Base-by-base conservation (phyloP, 1,284 basidiomycete species). In the Rhodotorula mucilaginosa region DNA sequence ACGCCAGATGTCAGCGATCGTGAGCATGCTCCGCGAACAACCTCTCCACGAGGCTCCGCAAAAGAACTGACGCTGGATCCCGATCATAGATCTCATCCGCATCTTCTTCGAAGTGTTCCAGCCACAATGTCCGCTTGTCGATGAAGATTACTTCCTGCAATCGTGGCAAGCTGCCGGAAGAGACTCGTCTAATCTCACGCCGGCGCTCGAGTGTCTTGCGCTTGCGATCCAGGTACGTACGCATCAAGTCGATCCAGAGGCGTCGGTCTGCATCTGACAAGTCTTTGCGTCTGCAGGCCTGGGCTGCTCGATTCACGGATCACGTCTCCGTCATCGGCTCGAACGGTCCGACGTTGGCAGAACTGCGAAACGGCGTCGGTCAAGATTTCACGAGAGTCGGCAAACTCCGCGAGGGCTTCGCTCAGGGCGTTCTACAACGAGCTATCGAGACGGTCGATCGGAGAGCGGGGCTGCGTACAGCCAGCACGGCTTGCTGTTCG, bases 371-470 rank as follows among this genome's bases (percentile, higher is more conserved):
- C n/a, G 63, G 63, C 29, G 49, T n/a, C 34, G 51, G 48, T 29
- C 52, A 48, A 2, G 72, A 74, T 23, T 72, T 67, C 47, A 70
- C 68, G 16, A 29, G 54, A 5, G 48, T 64, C 31, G 74, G 74
- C 8, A 70, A 74, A n/a, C 49, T 70, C 26, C 58, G 74, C 2
- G 68, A 76, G 16, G 61, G 62, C 18, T 74, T 76, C 34, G 73
- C 70, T 44, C 49, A 52, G 2, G 65, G 64, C 46, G 69, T 72
- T 68, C 44, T 48, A 5, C 67, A 74, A 18, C 61, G 70, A 3
- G 74, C 73, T 34, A 21, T 76, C 19, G 18, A 39, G 47, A 51
- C 64, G 26, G 52, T 70, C 58, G 74, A 76, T 21, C 49, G 61
- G 26, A 29, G 54, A 15, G 74, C 73, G 4, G 54, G 59, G 23